Base-by-base conservation (phyloP, 2,329 filamentous ascomycete genomes). In the Stachybotrys echinatus region DNA sequence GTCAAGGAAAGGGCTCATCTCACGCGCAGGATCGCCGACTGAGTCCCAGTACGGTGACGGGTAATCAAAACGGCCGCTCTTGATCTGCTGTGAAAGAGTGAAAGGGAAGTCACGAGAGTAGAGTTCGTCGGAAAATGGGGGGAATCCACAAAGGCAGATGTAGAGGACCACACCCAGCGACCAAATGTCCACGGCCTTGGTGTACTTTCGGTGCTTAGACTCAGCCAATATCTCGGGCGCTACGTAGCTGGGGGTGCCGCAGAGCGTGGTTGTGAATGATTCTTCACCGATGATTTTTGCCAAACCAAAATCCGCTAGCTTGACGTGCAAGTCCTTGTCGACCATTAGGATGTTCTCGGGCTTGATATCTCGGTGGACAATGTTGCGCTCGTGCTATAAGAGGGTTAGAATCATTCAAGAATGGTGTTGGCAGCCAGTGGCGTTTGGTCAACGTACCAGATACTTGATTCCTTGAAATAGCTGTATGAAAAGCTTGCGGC, bases 241-340 rank as follows among this genome's bases (percentile, higher is more conserved):
- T 65, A 90, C 89, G 64, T 91, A 46, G 23, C 44, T 46, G 10
- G 54, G 88, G 87, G 61, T 89, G 85, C 65, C 90, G 87, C 55
- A 88, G 81, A 67, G 88, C 87, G 64, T 89, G 85, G 69, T 89
- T 88, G 91, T 95, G 66, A 96, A 95, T 0, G 89, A 95, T 63
- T 95, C 89, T 65, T 95, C 90, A 17, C 88, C 87, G 40, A 87
- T 91, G 0, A 95, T 95, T 70, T 96, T 96, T 19, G 87, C 90
- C 8, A 92, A 76, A 70, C 88, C 88, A 62, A 92, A 91, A 68
- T 91, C 87, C 19, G 87, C 90, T 49, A 91, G 74, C 68, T 91
- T 91, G 68, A 92, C 87, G 66, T 90, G 87, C 44, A 87, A 87
- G 52, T 85, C 84, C 49, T 85, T 80, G 61, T 91, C 87, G 12